These are phyloP conservation scores for Thinopyrum elongatum DNA, from an alignment of 176 grass and related monocot genomes.

Conservation along the genomic window DNA sequence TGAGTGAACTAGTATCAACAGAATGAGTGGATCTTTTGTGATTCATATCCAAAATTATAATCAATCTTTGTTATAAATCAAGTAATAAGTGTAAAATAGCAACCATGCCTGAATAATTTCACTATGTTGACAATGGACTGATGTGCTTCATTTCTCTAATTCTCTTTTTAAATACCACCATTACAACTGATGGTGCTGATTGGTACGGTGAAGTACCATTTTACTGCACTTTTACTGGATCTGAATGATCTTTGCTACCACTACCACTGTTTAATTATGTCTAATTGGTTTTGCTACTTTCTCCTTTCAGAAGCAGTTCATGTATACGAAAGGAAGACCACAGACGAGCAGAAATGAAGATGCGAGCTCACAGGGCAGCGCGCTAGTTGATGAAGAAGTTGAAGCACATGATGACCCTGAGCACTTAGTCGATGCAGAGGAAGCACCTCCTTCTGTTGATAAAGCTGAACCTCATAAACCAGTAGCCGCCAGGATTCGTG, in stretches of 20 bases:
- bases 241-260: not conserved
- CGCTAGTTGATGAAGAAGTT: constrained; percentile 40
- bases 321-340: constrained; percentile 40
- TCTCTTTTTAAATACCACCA: not conserved
- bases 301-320: constrained; percentile 81
- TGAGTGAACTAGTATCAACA: not conserved
- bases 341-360: constrained; percentile 56
- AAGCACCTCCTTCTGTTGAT: constrained; percentile 22
- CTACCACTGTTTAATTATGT: constrained; percentile 9
- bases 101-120: not conserved
- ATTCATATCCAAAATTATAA: not conserved
- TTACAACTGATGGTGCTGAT: constrained; percentile 7
- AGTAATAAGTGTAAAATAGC: not conserved
- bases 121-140: not conserved
- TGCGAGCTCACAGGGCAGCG: constrained; percentile 54
- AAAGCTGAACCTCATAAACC: constrained; percentile 47
- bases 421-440: constrained; percentile 33
- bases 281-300: constrained; percentile 18
- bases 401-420: constrained; percentile 47
- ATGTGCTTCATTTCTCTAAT: not conserved
- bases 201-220: not conserved
- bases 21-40: not conserved
- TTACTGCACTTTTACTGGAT: not conserved
- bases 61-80: constrained; percentile 12
- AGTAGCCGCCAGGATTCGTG: constrained; percentile 65